Conservation (phyloP, 257 asterid genomes). For the Agastache rugosa region DNA sequence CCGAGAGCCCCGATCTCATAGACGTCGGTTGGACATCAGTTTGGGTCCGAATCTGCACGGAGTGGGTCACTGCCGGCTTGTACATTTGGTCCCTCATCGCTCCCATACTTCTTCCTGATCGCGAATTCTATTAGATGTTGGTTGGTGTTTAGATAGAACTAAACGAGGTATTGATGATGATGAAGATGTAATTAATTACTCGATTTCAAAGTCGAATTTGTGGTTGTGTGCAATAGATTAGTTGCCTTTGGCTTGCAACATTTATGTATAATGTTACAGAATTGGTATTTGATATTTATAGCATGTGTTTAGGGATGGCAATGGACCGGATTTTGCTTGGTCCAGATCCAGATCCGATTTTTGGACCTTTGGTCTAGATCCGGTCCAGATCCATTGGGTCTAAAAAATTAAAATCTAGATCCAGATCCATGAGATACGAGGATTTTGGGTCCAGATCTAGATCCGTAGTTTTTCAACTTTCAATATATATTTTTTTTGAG, state of each 20-base stretch:
- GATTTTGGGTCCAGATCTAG: too few species aligned
- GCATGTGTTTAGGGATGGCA: too few species aligned
- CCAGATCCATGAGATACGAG: too few species aligned
- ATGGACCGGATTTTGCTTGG: too few species aligned
- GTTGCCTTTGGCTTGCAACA: constrained; percentile 18
- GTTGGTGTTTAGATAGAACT: neutral
- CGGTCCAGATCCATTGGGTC: too few species aligned
- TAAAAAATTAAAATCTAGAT: too few species aligned
- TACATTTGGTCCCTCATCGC: constrained; percentile 95
- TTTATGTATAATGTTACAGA: neutral
- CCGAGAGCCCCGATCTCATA: constrained; percentile 71
- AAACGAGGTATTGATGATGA: neutral
- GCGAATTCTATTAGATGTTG: constrained; percentile 64
- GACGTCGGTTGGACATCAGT: constrained; percentile 94
- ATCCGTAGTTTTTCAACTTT: too few species aligned
- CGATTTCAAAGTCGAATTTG: neutral
- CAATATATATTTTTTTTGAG: too few species aligned
- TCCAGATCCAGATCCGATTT: too few species aligned
- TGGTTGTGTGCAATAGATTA: neutral
- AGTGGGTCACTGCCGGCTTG: constrained; percentile 90
- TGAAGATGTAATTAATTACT: neutral
- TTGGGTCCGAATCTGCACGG: constrained; percentile 88
- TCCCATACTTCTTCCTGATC: constrained; percentile 73
- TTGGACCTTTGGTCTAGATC: too few species aligned
- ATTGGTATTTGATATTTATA: constrained; percentile 1